These are phyloP conservation scores for Septoria linicola DNA, from an alignment of 2,329 filamentous ascomycete genomes.

Conservation along the genomic window DNA sequence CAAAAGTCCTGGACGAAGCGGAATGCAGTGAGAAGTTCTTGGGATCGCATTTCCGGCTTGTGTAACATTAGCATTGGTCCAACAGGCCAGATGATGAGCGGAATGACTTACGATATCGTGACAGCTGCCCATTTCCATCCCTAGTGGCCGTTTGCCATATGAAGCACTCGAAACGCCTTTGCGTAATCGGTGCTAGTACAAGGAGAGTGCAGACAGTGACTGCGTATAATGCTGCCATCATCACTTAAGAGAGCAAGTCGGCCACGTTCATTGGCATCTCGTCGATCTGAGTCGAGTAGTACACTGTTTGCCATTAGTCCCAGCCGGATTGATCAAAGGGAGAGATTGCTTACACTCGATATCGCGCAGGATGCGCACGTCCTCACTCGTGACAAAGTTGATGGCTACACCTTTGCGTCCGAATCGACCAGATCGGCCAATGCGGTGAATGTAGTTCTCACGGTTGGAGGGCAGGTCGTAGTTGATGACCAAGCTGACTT, in stretches of 20 bases:
- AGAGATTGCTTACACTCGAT: constrained; percentile 71
- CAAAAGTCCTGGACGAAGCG: neutral
- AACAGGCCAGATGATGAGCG: constrained; percentile 3
- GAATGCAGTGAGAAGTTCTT: neutral
- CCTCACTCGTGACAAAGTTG: constrained; percentile 98
- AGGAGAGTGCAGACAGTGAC: neutral
- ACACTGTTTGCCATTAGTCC: constrained; percentile 57
- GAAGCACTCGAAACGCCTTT: constrained; percentile 11
- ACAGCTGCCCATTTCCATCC: constrained; percentile 38
- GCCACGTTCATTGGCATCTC: constrained; percentile 92
- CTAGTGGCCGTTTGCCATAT: constrained; percentile 33
- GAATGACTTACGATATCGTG: constrained; percentile 30
- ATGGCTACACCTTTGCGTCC: constrained; percentile 98
- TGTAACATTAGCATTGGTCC: constrained; percentile 9
- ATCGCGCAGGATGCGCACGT: constrained; percentile 94
- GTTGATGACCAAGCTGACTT: constrained; percentile 97
- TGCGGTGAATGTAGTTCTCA: constrained; percentile 99
- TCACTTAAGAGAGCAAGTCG: too few relatives aligned
- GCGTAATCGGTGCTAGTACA: neutral
- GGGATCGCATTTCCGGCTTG: constrained; percentile 13
- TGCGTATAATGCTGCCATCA: neutral
- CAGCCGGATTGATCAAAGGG: too few relatives aligned
- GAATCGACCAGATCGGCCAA: constrained; percentile 91
- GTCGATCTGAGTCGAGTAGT: constrained; percentile 95
- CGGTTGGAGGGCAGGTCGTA: constrained; percentile 97